Percentiles rank a stretch among this genome's conserved stretches.
phyloP scores from a whole-genome alignment of 2,329 filamentous ascomycete genomes.

The Penicillium sp. region DNA sequence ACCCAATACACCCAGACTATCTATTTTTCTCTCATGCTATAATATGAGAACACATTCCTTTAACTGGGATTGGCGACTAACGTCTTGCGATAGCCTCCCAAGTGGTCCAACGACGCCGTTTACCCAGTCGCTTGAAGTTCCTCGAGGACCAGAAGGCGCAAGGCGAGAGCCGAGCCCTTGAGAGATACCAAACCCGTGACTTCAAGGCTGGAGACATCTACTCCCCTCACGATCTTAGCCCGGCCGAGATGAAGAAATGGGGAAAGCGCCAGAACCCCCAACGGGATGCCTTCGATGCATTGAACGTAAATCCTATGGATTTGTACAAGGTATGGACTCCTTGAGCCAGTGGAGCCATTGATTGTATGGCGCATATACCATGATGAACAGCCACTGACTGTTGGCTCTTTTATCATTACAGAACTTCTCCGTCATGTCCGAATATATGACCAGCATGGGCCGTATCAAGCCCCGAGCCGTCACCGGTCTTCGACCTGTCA shows the following conservation, averaged over 20 bases:
- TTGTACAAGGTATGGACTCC: slow-evolving; percentile 72
- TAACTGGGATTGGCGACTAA: neutral
- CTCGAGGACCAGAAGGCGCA: slow-evolving; percentile 38
- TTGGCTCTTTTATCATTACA: slow-evolving; percentile 36
- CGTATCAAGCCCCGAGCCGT: slow-evolving; percentile 73
- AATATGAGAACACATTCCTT: neutral
- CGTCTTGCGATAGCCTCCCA: slow-evolving; percentile 16
- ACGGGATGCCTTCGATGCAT: slow-evolving; percentile 72
- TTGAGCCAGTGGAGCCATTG: neutral
- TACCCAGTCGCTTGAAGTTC: slow-evolving; percentile 33
- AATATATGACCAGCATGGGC: slow-evolving; percentile 81
- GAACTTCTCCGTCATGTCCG: slow-evolving; percentile 91
- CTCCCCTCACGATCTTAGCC: slow-evolving; percentile 79
- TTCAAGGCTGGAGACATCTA: slow-evolving; percentile 84
- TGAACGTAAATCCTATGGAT: slow-evolving; percentile 75
- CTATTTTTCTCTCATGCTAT: neutral
- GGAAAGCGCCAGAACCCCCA: slow-evolving; percentile 55
- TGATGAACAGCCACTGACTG: slow-evolving; percentile 8
- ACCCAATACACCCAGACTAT: neutral
- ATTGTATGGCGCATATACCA: neutral
- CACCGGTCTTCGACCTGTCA: slow-evolving; percentile 80
- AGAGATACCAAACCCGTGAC: slow-evolving; percentile 55
- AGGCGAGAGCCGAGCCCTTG: slow-evolving; percentile 39
- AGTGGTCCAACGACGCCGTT: slow-evolving; percentile 24
- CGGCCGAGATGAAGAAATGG: slow-evolving; percentile 79